Conservation (phyloP, 2,329 filamentous ascomycete species). For the Thelonectria rubi region DNA sequence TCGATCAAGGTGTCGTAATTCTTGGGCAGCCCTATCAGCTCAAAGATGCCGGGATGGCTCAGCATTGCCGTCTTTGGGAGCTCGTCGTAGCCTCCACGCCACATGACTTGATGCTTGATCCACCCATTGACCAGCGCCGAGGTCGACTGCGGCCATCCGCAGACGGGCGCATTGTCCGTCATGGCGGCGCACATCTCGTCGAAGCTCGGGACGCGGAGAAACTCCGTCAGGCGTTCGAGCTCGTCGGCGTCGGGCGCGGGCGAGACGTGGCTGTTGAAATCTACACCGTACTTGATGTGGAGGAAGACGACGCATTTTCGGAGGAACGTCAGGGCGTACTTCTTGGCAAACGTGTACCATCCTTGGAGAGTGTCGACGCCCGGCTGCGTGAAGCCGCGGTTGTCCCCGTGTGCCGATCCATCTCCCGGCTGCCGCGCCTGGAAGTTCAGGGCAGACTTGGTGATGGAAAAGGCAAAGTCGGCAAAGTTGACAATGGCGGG, state of each 20-base stretch:
- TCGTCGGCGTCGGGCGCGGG: conserved; percentile 75
- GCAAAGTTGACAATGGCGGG: conserved; percentile 63
- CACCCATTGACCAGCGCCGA: conserved; percentile 69
- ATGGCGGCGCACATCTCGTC: conserved; percentile 77
- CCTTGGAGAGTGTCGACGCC: conserved; percentile 62
- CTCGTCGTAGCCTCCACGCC: conserved; percentile 45
- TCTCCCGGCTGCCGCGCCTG: conserved; percentile 45
- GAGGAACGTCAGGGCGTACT: conserved; percentile 89
- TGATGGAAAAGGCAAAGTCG: conserved; percentile 61
- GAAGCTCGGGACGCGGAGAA: conserved; percentile 79
- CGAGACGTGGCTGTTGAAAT: conserved; percentile 78
- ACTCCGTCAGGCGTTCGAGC: conserved; percentile 80
- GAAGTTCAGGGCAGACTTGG: conserved; percentile 55
- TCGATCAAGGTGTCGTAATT: conserved; percentile 94
- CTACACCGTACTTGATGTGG: conserved; percentile 87
- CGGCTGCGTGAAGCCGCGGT: conserved; percentile 64
- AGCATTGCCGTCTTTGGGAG: conserved; percentile 57
- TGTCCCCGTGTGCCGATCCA: conserved; percentile 44
- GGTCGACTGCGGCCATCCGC: conserved; percentile 60
- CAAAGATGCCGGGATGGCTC: conserved; percentile 91
- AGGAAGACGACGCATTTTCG: conserved; percentile 86
- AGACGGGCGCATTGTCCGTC: conserved; percentile 54
- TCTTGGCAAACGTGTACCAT: conserved; percentile 71
- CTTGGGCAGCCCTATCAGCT: conserved; percentile 89
- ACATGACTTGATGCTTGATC: conserved; percentile 71